Conservation (phyloP, 164 flowering plant genomes). For the Vitis vinifera region ASM3070453v1 NC_081818.1:29373501-29374000, state of each 20-base stretch:
- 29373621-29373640: too few relatives aligned
- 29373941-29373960: background rate
- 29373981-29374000: constrained; percentile 11
- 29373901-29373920: constrained; percentile 52
- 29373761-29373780: constrained; percentile 55
- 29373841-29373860: constrained; percentile 32
- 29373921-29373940: constrained; percentile 4
- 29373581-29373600: too few relatives aligned
- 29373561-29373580: too few relatives aligned
- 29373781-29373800: constrained; percentile 37
- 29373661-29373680: too few relatives aligned
- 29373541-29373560: too few relatives aligned
- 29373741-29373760: constrained; percentile 53
- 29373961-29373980: background rate
- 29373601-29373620: too few relatives aligned
- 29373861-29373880: constrained; percentile 57
- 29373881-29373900: constrained; percentile 67
- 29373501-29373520: too few relatives aligned
- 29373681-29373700: background rate
- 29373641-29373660: too few relatives aligned
- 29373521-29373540: too few relatives aligned
- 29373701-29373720: background rate
- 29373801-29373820: constrained; percentile 36
- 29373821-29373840: constrained; percentile 53
- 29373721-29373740: background rate